Conservation (phyloP, 2,329 filamentous ascomycete species). For the Microdochium nivale region DNA sequence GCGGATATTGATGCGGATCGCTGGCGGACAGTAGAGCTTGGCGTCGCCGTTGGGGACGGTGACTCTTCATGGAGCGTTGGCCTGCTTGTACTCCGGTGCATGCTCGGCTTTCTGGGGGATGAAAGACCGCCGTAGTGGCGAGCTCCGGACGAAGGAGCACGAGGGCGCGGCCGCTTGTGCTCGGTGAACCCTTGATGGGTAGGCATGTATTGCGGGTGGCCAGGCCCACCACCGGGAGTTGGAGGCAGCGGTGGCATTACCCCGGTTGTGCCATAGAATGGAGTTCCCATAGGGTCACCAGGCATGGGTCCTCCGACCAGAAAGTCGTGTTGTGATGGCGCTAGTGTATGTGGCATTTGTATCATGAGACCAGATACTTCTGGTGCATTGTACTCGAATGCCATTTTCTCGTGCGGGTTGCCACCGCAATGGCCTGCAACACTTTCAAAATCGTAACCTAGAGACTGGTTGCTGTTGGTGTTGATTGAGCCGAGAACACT, state of each 20-base stretch:
- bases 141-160: slow-evolving; percentile 45
- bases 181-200: slow-evolving; percentile 18
- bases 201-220: slow-evolving; percentile 1
- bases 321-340: slow-evolving; percentile 23
- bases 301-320: slow-evolving; percentile 21
- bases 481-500: slow-evolving; percentile 12
- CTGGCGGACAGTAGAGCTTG: slow-evolving; percentile 20
- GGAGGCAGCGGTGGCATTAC: slow-evolving; percentile 6
- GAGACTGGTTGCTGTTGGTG: slow-evolving; percentile 5
- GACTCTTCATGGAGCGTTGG: slow-evolving; percentile 16
- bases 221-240: not conserved
- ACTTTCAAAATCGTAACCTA: not conserved
- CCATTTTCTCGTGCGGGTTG: slow-evolving; percentile 27
- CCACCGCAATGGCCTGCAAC: slow-evolving; percentile 24
- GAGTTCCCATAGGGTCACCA: slow-evolving; percentile 7
- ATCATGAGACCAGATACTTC: slow-evolving; percentile 38
- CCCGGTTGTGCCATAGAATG: slow-evolving; percentile 18
- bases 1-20: slow-evolving; percentile 26
- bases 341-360: slow-evolving; percentile 41
- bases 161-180: slow-evolving; percentile 35
- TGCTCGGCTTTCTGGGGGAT: slow-evolving; percentile 33
- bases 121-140: slow-evolving; percentile 31
- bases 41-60: slow-evolving; percentile 28
- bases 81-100: slow-evolving; percentile 20
- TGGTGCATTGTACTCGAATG: slow-evolving; percentile 26